Percentiles rank a stretch among this genome's conserved stretches.
Evolutionary conservation across 306 rosid species (phyloP).

Genomic region (Malus sylvestris): DNA sequence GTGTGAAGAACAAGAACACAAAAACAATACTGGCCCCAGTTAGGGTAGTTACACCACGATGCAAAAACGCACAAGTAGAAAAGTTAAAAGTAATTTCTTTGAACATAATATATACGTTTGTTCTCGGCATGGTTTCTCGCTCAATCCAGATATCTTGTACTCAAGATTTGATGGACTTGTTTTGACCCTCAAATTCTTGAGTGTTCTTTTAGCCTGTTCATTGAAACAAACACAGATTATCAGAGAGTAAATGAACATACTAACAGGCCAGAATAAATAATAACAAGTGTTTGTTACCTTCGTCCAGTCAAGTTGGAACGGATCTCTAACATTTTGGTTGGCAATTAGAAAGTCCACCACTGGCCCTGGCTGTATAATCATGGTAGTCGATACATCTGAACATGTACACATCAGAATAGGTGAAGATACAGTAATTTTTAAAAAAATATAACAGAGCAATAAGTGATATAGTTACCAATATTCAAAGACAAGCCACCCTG

Average conservation of each 20-base stretch:
- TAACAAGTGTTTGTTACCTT: conserved; percentile 43
- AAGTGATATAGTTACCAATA: conserved; percentile 39
- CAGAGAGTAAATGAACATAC: background rate
- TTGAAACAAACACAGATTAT: background rate
- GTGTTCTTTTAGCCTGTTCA: conserved; percentile 67
- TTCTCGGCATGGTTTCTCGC: conserved; percentile 68
- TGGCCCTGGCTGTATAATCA: conserved; percentile 82
- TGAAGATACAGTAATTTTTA: background rate
- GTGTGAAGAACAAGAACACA: background rate
- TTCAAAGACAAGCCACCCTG: conserved; percentile 83
- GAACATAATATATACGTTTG: conserved; percentile 39
- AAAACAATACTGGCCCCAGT: background rate
- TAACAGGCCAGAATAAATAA: background rate
- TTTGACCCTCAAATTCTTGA: conserved; percentile 73
- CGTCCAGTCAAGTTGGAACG: conserved; percentile 62
- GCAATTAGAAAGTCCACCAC: conserved; percentile 79
- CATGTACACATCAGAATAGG: background rate
- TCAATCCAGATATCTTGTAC: conserved; percentile 79
- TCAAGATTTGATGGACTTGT: conserved; percentile 63
- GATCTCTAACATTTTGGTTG: conserved; percentile 74
- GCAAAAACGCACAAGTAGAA: background rate
- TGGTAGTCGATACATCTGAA: conserved; percentile 88
- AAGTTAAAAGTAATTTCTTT: background rate
- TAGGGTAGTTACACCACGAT: background rate
- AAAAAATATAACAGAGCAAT: background rate